Conservation (phyloP, 306 rosid genomes). For the Cicer chorassanicum region DNA sequence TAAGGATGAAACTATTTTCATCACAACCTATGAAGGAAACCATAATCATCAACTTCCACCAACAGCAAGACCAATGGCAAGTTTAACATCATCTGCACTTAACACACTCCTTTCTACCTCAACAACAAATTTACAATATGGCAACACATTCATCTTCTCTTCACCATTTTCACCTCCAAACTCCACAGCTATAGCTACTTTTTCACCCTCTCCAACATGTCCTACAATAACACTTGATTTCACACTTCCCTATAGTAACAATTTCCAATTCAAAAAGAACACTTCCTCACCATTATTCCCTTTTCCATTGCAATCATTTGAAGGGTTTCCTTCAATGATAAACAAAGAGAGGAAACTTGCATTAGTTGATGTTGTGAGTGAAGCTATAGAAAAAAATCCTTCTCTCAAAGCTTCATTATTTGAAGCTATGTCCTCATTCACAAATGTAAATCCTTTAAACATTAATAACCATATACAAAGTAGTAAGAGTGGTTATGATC, state of each 20-base stretch:
- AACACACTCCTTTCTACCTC: slow-evolving; percentile 50
- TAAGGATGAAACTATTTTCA: slow-evolving; percentile 48
- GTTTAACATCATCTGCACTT: slow-evolving; percentile 51
- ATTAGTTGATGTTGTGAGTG: slow-evolving; percentile 50
- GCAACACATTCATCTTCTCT: slow-evolving; percentile 37
- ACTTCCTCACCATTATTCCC: slow-evolving; percentile 16
- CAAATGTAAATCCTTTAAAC: slow-evolving; percentile 29
- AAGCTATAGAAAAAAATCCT: slow-evolving; percentile 48
- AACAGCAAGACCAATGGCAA: slow-evolving; percentile 48
- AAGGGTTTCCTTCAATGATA: slow-evolving; percentile 23
- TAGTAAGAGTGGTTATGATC: slow-evolving; percentile 19
- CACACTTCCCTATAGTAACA: slow-evolving; percentile 35
- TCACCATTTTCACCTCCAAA: slow-evolving; percentile 34
- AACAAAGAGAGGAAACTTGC: slow-evolving; percentile 38
- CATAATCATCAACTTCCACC: slow-evolving; percentile 57
- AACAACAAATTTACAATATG: slow-evolving; percentile 31
- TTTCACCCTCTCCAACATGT: slow-evolving; percentile 48
- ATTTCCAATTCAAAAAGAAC: slow-evolving; percentile 44
- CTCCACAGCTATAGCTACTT: slow-evolving; percentile 44
- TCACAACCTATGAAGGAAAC: slow-evolving; percentile 57
- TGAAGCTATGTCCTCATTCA: slow-evolving; percentile 50
- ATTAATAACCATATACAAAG: neutral
- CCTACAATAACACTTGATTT: slow-evolving; percentile 56
- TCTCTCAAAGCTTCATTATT: slow-evolving; percentile 47
- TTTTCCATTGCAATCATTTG: slow-evolving; percentile 40